These are phyloP conservation scores for Claviceps monticola DNA, from an alignment of 2,329 filamentous ascomycete species.

Conservation along the genomic window DNA sequence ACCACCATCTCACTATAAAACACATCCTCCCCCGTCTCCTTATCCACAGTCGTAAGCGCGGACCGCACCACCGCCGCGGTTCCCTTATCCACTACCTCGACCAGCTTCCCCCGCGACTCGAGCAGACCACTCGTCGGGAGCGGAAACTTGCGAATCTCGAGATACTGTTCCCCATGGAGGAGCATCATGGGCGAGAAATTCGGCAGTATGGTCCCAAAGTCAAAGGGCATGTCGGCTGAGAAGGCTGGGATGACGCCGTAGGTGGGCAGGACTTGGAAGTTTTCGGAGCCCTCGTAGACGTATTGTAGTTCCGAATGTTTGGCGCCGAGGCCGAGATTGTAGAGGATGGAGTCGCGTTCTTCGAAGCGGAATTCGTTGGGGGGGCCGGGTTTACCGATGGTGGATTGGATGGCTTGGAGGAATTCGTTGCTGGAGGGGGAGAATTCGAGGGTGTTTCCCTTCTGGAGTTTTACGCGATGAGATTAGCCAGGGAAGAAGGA, in stretches of 20 bases:
- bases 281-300: conserved; percentile 78
- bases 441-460: conserved; percentile 4
- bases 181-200: conserved; percentile 99
- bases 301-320: conserved; percentile 79
- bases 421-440: conserved; percentile 42
- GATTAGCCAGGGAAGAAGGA: no score
- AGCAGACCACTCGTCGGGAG: conserved; percentile 75
- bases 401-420: conserved; percentile 61
- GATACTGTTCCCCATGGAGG: conserved; percentile 95
- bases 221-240: conserved; percentile 67
- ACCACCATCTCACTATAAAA: conserved; percentile 96
- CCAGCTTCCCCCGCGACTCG: conserved; percentile 60
- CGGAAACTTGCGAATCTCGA: conserved; percentile 84
- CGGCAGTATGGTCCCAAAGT: conserved; percentile 69
- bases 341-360: conserved; percentile 82
- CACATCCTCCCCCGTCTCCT: conserved; percentile 71
- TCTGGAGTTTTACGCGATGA: not conserved
- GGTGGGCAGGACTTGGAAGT: conserved; percentile 91
- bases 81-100: conserved; percentile 95
- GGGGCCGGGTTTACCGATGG: conserved; percentile 54
- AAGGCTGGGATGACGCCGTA: conserved; percentile 95
- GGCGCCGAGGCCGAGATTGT: conserved; percentile 88
- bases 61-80: conserved; percentile 71
- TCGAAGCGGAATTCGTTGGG: conserved; percentile 71
- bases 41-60: conserved; percentile 71